phyloP scores from a whole-genome alignment of 2,329 filamentous ascomycete genomes.

The Fusarium protoensiforme region DNA sequence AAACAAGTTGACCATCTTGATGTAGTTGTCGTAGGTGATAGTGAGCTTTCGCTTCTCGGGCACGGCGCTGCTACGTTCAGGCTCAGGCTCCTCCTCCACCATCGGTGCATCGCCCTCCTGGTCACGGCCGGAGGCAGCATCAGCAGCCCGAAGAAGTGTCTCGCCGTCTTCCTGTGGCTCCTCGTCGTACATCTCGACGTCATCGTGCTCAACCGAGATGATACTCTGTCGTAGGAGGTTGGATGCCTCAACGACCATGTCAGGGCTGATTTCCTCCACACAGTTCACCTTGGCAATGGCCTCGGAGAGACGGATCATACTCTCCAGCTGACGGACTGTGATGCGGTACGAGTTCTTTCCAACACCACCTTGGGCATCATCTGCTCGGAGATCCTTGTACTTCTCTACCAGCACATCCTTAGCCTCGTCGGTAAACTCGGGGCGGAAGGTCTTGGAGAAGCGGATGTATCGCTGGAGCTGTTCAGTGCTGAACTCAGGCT shows the following conservation, averaged over 20 bases:
- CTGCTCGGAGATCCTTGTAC: constrained; percentile 94
- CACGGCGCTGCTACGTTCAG: constrained; percentile 51
- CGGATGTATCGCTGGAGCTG: constrained; percentile 97
- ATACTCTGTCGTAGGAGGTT: constrained; percentile 93
- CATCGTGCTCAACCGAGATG: constrained; percentile 97
- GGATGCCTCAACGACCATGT: constrained; percentile 92
- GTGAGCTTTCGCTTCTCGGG: constrained; percentile 74
- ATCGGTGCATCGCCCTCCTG: constrained; percentile 59
- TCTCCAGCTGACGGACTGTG: constrained; percentile 95
- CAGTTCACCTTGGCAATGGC: constrained; percentile 99
- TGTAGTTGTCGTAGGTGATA: constrained; percentile 96
- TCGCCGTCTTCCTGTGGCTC: constrained; percentile 58
- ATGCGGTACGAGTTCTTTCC: constrained; percentile 97
- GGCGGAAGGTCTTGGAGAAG: constrained; percentile 93
- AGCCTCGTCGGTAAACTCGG: constrained; percentile 89
- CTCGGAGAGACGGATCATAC: constrained; percentile 93
- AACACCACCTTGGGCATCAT: constrained; percentile 93
- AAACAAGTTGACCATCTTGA: constrained; percentile 87
- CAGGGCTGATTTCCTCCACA: constrained; percentile 85
- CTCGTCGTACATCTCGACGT: constrained; percentile 91
- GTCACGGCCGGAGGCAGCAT: constrained; percentile 56
- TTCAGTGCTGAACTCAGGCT: constrained; percentile 95
- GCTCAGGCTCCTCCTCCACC: constrained; percentile 50
- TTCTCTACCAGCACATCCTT: constrained; percentile 87
- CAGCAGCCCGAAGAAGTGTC: constrained; percentile 55